Evolutionary conservation across 1,139 yeast species (phyloP).

Genomic region (Lodderomyces jiufengensis): DNA sequence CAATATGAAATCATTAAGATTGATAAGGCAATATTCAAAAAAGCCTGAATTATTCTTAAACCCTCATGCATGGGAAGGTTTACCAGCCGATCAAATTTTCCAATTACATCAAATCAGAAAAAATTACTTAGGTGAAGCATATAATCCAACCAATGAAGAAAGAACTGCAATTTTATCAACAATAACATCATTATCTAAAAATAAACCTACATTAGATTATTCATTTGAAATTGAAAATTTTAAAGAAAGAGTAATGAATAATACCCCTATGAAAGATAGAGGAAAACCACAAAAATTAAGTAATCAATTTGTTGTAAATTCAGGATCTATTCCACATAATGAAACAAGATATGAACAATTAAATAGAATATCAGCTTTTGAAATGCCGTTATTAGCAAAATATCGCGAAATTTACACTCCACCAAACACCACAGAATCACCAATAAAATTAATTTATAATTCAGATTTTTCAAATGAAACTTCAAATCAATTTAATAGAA

Average conservation of each 20-base stretch:
- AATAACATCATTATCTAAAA: conserved; percentile 28
- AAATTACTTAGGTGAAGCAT: conserved; percentile 51
- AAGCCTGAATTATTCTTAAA: conserved; percentile 31
- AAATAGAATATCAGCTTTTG: conserved; percentile 84
- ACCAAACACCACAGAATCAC: conserved; percentile 39
- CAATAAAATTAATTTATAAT: conserved; percentile 66
- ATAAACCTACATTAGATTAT: conserved; percentile 39
- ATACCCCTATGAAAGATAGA: conserved; percentile 36
- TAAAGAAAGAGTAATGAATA: conserved; percentile 44
- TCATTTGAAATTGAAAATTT: conserved; percentile 45
- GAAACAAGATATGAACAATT: conserved; percentile 43
- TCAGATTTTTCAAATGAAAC: conserved; percentile 67
- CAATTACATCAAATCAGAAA: conserved; percentile 60
- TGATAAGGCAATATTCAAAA: neutral
- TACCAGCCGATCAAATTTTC: conserved; percentile 60
- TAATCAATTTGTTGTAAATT: conserved; percentile 36
- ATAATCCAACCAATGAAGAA: conserved; percentile 51
- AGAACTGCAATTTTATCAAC: conserved; percentile 47
- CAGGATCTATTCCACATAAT: conserved; percentile 38
- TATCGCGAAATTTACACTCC: conserved; percentile 65
- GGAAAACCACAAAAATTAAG: conserved; percentile 42
- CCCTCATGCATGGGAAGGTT: conserved; percentile 68
- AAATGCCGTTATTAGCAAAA: conserved; percentile 79
- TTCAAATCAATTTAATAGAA: conserved; percentile 61
- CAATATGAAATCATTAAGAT: conserved; percentile 6